phyloP scores from a whole-genome alignment of 192 early-diverging fungal species.

The Coemansia sp. region DNA sequence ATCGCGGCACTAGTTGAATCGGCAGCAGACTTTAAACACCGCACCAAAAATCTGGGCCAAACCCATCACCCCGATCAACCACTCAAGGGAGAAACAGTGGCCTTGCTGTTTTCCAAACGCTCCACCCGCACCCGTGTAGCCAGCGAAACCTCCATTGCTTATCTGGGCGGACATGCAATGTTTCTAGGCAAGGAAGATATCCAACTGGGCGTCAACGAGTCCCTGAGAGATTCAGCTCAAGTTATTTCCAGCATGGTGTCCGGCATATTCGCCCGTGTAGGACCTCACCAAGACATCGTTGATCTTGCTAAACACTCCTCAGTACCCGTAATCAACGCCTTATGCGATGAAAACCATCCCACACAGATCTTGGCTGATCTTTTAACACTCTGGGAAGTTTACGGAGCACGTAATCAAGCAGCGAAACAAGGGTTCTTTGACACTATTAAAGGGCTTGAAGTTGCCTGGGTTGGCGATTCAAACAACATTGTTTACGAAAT shows the following conservation, averaged over 20 bases:
- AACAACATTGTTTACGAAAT: slow-evolving; percentile 96
- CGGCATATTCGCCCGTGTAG: slow-evolving; percentile 91
- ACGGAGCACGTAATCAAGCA: slow-evolving; percentile 14
- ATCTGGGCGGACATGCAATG: slow-evolving; percentile 93
- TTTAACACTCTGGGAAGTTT: slow-evolving; percentile 87
- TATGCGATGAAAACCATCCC: slow-evolving; percentile 93
- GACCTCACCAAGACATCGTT: slow-evolving; percentile 84
- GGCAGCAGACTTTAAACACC: slow-evolving; percentile 76
- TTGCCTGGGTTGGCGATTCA: slow-evolving; percentile 99
- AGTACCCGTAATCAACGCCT: slow-evolving; percentile 94
- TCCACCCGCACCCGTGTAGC: slow-evolving; percentile 96
- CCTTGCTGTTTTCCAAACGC: slow-evolving; percentile 91
- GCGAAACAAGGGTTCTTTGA: slow-evolving; percentile 33
- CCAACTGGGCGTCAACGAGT: slow-evolving; percentile 95
- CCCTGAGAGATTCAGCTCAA: slow-evolving; percentile 80
- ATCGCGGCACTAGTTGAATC: slow-evolving; percentile 74
- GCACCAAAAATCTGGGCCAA: slow-evolving; percentile 59
- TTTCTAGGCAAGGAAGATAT: slow-evolving; percentile 95
- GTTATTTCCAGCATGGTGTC: slow-evolving; percentile 97
- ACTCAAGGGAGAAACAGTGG: slow-evolving; percentile 81
- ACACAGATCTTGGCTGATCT: slow-evolving; percentile 96
- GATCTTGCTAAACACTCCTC: slow-evolving; percentile 80
- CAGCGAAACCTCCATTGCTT: slow-evolving; percentile 85
- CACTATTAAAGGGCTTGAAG: slow-evolving; percentile 59
- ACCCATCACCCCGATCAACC: slow-evolving; percentile 53